phyloP scores from a whole-genome alignment of 2,329 filamentous ascomycete species.

The Arthrobotrys sinensis region DNA sequence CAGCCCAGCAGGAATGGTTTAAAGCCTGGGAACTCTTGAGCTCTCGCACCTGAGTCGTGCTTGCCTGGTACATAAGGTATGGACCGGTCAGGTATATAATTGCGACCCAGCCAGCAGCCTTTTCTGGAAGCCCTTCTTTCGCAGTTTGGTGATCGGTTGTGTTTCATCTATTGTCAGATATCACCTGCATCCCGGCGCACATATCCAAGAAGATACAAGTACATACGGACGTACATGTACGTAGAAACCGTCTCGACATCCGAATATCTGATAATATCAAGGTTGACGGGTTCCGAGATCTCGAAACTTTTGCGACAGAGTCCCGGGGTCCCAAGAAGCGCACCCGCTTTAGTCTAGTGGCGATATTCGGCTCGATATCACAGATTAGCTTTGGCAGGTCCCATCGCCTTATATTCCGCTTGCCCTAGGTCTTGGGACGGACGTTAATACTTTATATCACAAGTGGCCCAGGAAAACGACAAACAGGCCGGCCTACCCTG shows the following conservation, averaged over 20 bases:
- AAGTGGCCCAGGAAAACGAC: slow-evolving; percentile 27
- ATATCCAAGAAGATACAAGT: slow-evolving; percentile 5
- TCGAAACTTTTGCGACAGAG: slow-evolving; percentile 30
- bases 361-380: slow-evolving; percentile 34
- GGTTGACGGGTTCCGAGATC: background rate
- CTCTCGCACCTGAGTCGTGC: slow-evolving; percentile 34
- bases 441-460: slow-evolving; percentile 20
- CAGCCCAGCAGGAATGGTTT: slow-evolving; percentile 31
- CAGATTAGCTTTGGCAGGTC: slow-evolving; percentile 32
- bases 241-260: slow-evolving; percentile 6
- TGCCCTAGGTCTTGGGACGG: slow-evolving; percentile 7
- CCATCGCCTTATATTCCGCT: slow-evolving; percentile 30
- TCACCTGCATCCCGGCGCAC: slow-evolving; percentile 24
- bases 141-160: slow-evolving; percentile 7
- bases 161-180: slow-evolving; percentile 16
- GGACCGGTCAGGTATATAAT: slow-evolving; percentile 35
- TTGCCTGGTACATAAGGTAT: slow-evolving; percentile 20
- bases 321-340: slow-evolving; percentile 26
- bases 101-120: slow-evolving; percentile 31
- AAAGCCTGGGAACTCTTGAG: slow-evolving; percentile 37
- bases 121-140: slow-evolving; percentile 22
- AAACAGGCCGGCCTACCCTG: slow-evolving; percentile 31
- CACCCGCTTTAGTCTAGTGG: slow-evolving; percentile 26
- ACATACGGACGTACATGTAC: background rate
- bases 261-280: slow-evolving; percentile 8